A percentile compares a stretch with the other conserved stretches of the same genome.
Evolutionary conservation across 2,329 filamentous ascomycete species (phyloP).

Genomic region (Trichoderma koningii): DNA sequence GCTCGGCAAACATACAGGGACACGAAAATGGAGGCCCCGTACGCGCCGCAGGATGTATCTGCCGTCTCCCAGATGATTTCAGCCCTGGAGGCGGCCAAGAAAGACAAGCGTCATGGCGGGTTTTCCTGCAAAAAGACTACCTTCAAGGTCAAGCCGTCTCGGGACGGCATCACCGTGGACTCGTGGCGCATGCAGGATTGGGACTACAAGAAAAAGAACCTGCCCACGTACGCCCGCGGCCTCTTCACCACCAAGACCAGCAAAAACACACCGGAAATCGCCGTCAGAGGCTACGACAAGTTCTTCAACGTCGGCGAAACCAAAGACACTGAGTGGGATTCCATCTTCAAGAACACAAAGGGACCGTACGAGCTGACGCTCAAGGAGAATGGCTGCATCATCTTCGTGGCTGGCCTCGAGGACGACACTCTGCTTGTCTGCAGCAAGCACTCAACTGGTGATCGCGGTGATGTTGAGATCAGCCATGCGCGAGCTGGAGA

Average conservation of each 20-base stretch:
- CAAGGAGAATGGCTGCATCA: slow-evolving; percentile 99
- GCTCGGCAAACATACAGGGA: background rate
- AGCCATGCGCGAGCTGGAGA: slow-evolving; percentile 89
- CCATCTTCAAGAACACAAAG: slow-evolving; percentile 72
- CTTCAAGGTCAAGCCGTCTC: slow-evolving; percentile 66
- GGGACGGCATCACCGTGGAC: slow-evolving; percentile 68
- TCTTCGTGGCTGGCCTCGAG: slow-evolving; percentile 90
- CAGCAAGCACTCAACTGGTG: slow-evolving; percentile 95
- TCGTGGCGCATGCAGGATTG: slow-evolving; percentile 94
- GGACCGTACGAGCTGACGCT: slow-evolving; percentile 94
- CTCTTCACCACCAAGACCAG: slow-evolving; percentile 81
- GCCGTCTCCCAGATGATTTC: slow-evolving; percentile 67
- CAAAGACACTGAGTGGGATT: slow-evolving; percentile 76
- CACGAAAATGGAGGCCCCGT: slow-evolving; percentile 53
- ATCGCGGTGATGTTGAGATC: slow-evolving; percentile 66
- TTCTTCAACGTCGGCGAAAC: slow-evolving; percentile 96
- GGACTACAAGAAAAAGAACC: slow-evolving; percentile 86
- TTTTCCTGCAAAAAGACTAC: slow-evolving; percentile 81
- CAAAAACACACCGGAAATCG: slow-evolving; percentile 72
- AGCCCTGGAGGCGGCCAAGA: slow-evolving; percentile 60
- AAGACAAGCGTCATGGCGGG: slow-evolving; percentile 57
- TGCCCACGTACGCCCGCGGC: slow-evolving; percentile 91
- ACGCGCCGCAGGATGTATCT: slow-evolving; percentile 67
- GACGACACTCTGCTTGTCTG: slow-evolving; percentile 92
- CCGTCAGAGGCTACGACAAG: slow-evolving; percentile 91